These are phyloP conservation scores for Trichosanthes cucumerina DNA, from an alignment of 306 rosid species.

Conservation along the genomic window DNA sequence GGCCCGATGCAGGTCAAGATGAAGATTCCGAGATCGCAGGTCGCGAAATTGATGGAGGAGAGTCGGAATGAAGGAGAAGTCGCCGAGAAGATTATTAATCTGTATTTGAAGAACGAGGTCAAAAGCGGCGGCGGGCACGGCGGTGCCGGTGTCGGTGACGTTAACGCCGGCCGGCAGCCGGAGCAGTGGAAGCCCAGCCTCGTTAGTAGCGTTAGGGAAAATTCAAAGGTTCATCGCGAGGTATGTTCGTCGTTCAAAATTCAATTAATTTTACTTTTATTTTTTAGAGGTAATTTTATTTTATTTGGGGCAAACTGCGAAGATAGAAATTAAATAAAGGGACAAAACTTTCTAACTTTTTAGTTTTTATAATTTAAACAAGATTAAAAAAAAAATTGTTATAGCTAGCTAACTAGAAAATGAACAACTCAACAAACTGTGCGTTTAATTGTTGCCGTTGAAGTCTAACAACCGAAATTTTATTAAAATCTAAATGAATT, in stretches of 20 bases:
- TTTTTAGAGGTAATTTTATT: not conserved
- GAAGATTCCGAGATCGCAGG: slow-evolving; percentile 66
- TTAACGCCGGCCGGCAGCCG: not conserved
- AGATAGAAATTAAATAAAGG: too few relatives aligned
- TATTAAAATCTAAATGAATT: not conserved
- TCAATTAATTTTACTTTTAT: not conserved
- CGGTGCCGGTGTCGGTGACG: not conserved
- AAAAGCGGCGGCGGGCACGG: not conserved
- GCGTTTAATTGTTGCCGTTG: not conserved
- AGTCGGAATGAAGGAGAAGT: slow-evolving; percentile 40
- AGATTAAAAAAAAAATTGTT: not conserved
- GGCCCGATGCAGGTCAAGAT: slow-evolving; percentile 42
- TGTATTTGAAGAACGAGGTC: not conserved
- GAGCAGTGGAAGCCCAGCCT: slow-evolving; percentile 1
- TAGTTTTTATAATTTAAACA: too few relatives aligned
- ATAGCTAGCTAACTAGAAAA: not conserved
- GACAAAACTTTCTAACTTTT: too few relatives aligned
- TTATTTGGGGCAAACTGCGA: not conserved
- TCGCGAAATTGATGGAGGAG: slow-evolving; percentile 57
- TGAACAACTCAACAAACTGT: not conserved
- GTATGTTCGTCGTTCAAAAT: not conserved
- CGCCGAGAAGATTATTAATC: slow-evolving; percentile 45
- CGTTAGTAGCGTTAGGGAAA: not conserved
- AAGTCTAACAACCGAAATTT: not conserved
- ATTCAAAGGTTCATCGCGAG: slow-evolving; percentile 10